Evolutionary conservation across 805 yeast genomes (phyloP).

Genomic region (Starmerella stellata): DNA sequence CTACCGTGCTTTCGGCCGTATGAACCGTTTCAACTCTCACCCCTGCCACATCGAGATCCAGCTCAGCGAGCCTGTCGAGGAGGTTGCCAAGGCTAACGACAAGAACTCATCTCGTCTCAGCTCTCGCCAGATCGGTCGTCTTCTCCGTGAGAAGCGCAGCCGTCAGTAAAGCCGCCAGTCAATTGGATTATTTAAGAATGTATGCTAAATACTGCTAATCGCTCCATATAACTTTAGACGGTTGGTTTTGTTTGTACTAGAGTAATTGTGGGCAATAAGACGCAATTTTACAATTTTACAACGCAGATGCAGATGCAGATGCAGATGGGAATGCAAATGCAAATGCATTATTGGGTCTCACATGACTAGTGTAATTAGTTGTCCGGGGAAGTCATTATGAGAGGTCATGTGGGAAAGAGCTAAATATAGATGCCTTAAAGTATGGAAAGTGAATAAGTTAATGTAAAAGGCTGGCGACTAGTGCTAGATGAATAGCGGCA

Average conservation of each 20-base stretch:
- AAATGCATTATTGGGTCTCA: too few species aligned
- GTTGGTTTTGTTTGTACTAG: too few species aligned
- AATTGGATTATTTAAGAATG: background rate
- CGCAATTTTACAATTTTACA: too few species aligned
- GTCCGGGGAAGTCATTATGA: too few species aligned
- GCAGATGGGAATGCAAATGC: too few species aligned
- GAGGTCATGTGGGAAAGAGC: too few species aligned
- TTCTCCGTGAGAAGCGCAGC: slow-evolving; percentile 67
- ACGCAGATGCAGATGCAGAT: too few species aligned
- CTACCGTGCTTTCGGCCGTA: slow-evolving; percentile 99
- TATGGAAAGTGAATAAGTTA: too few species aligned
- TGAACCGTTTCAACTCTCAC: slow-evolving; percentile 95
- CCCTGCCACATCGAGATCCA: slow-evolving; percentile 98
- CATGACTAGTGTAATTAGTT: too few species aligned
- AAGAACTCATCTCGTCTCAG: slow-evolving; percentile 49
- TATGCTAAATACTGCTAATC: background rate
- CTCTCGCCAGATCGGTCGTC: slow-evolving; percentile 84
- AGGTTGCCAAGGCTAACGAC: slow-evolving; percentile 79
- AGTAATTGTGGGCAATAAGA: too few species aligned
- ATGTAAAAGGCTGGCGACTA: slow-evolving; percentile 1
- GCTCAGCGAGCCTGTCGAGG: slow-evolving; percentile 88
- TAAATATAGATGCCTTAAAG: too few species aligned
- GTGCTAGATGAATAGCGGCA: slow-evolving; percentile 51
- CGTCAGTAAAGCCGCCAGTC: slow-evolving; percentile 6
- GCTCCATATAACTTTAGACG: too few species aligned